Base-by-base conservation (phyloP, 345 rosid species). In the Salix dunnii region DNA sequence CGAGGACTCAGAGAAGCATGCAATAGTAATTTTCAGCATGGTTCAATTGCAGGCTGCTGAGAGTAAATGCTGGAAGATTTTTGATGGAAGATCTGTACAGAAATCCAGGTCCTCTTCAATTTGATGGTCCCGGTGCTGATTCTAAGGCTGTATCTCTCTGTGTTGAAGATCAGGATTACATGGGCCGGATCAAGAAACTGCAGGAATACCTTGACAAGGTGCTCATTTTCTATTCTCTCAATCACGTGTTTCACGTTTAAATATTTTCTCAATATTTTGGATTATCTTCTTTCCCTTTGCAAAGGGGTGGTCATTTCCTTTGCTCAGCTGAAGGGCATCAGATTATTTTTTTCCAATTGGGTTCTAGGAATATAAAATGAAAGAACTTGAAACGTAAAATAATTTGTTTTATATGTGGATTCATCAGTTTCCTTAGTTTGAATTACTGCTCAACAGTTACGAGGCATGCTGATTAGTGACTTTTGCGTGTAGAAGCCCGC, bases 81-180 rank as follows among this genome's bases (percentile, higher is more conserved):
- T 87, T 91, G 87, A 72, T 88, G 90, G 98, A 96, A 43, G 99
- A 93, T 68, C 73, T 91, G 42, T 96, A 96, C 87, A 93, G 99
- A 87, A 96, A 96, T 84, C 98, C 99, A 28, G 98, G 97, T 74
- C 98, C 98, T 5, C 90, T 96, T 77, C 99, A 96, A 76, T 96
- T 85, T 72, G 97, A 94, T 71, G 99, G 98, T 77, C 98, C 97
- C 16, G 99, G 99, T 78, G 90, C 94, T 48, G 99, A 96, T 83
- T 88, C 97, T 53, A 94, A 88, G 89, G 89, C 97, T 60, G 80
- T 96, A 48, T 86, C 87, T 62, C 87, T 93, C 12, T 92, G 94
- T 62, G 97, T 96, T 79, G 99, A 96, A 87, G 99, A 96, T 77
- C 95, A 90, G 87, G 99, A 96, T 86, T 96, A 96, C 90, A 94